These are phyloP conservation scores for Aspergillus quadrilineatus DNA, from an alignment of 2,329 filamentous ascomycete species.

Conservation along the genomic window DNA sequence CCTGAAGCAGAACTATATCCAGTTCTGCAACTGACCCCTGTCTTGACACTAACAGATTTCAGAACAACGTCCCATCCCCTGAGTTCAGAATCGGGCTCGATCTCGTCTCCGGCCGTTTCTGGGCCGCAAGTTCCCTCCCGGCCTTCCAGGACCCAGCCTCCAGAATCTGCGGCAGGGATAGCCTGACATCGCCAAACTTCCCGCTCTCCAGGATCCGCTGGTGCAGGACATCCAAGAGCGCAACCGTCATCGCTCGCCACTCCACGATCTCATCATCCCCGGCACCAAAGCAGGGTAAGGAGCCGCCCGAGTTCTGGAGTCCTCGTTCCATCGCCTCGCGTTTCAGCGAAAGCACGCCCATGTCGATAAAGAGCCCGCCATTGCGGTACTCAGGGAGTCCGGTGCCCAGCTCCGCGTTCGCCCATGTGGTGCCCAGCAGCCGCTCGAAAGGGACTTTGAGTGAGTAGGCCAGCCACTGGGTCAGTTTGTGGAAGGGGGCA, in stretches of 20 bases:
- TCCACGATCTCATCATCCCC: slow-evolving; percentile 63
- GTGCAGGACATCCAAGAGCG: slow-evolving; percentile 57
- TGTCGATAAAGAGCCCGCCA: slow-evolving; percentile 66
- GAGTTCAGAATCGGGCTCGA: slow-evolving; percentile 41
- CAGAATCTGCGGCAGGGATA: slow-evolving; percentile 53
- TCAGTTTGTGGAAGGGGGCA: slow-evolving; percentile 62
- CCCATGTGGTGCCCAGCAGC: slow-evolving; percentile 53
- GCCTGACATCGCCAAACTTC: slow-evolving; percentile 33
- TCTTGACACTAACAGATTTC: neutral
- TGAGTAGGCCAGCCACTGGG: slow-evolving; percentile 72
- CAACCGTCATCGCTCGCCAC: slow-evolving; percentile 64
- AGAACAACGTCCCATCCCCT: slow-evolving; percentile 44
- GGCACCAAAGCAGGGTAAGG: slow-evolving; percentile 53
- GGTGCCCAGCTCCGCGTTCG: slow-evolving; percentile 58
- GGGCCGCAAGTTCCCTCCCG: slow-evolving; percentile 39
- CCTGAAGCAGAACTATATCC: no score
- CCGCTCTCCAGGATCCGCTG: slow-evolving; percentile 48
- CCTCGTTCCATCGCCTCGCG: slow-evolving; percentile 46
- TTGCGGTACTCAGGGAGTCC: slow-evolving; percentile 72
- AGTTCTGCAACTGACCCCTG: no score
- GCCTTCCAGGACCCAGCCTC: slow-evolving; percentile 57
- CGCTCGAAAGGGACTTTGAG: slow-evolving; percentile 65
- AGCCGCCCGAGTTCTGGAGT: slow-evolving; percentile 43
- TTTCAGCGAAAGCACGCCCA: slow-evolving; percentile 56
- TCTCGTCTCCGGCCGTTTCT: slow-evolving; percentile 32